Percentiles rank a stretch among this genome's conserved stretches.
Evolutionary conservation across 2,329 filamentous ascomycete genomes (phyloP).

Genomic region (Fusarium pseudonygamai): DNA sequence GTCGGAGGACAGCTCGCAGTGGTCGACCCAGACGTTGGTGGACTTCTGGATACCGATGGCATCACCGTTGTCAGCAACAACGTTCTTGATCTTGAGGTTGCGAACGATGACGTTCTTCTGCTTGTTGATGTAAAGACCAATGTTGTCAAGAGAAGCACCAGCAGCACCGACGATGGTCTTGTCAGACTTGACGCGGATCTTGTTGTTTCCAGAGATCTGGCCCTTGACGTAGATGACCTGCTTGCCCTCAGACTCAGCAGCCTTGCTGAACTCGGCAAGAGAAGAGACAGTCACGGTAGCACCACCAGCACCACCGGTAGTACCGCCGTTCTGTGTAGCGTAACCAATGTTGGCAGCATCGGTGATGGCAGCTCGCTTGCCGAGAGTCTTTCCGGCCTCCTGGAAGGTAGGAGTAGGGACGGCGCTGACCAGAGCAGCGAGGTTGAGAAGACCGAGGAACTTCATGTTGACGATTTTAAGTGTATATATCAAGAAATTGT

Average conservation of each 20-base stretch:
- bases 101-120: constrained; percentile 69
- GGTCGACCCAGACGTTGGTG: constrained; percentile 73
- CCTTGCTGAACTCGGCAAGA: constrained; percentile 57
- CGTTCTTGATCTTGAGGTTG: constrained; percentile 68
- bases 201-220: constrained; percentile 51
- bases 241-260: constrained; percentile 55
- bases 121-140: constrained; percentile 63
- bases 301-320: constrained; percentile 61
- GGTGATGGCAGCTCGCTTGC: constrained; percentile 49
- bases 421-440: constrained; percentile 46
- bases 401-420: constrained; percentile 45
- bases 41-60: constrained; percentile 67
- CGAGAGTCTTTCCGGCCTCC: constrained; percentile 40
- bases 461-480: constrained; percentile 42
- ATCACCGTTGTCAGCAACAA: constrained; percentile 64
- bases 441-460: constrained; percentile 45
- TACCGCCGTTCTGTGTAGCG: constrained; percentile 51
- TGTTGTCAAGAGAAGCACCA: constrained; percentile 52
- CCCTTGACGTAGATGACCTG: constrained; percentile 55
- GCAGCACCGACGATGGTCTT: constrained; percentile 56
- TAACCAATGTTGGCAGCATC: constrained; percentile 51
- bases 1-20: constrained; percentile 71
- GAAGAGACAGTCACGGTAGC: constrained; percentile 56
- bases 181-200: constrained; percentile 55
- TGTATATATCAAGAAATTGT: not conserved